Conservation (phyloP, 257 asterid species). For the Nemophila menziesii region DNA sequence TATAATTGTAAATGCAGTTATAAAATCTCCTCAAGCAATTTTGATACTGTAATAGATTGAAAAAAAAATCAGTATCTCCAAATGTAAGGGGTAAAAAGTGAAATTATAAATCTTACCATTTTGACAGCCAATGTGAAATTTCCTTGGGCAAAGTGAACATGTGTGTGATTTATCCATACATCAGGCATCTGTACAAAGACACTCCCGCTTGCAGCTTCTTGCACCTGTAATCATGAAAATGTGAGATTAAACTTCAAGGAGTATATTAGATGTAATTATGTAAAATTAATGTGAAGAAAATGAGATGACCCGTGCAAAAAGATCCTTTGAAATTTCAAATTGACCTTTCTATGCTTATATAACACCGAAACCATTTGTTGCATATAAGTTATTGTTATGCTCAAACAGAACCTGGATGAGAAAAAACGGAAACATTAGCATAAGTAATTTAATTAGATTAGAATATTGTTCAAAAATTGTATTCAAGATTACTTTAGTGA, state of each 20-base stretch:
- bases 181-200: conserved; percentile 86
- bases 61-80: conserved; percentile 1
- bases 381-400: conserved; percentile 85
- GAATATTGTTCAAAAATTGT: conserved; percentile 9
- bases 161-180: conserved; percentile 97
- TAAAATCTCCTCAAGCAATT: conserved; percentile 89
- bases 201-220: conserved; percentile 99
- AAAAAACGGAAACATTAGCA: too few relatives aligned
- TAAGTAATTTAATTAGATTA: neutral
- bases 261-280: conserved; percentile 5
- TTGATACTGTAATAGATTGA: conserved; percentile 59
- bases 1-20: too few relatives aligned
- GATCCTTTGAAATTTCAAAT: conserved; percentile 90
- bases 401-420: conserved; percentile 61
- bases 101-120: conserved; percentile 40
- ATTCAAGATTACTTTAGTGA: conserved; percentile 67
- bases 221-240: conserved; percentile 41
- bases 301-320: conserved; percentile 68
- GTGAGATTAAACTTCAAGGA: too few relatives aligned
- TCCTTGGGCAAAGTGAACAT: conserved; percentile 98
- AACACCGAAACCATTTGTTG: conserved; percentile 98
- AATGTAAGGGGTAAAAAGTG: conserved; percentile 4
- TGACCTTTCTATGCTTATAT: conserved; percentile 94
- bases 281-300: conserved; percentile 13
- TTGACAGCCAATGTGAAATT: conserved; percentile 87